Conservation (phyloP, 441 rosid genomes). For the Hura crepitans region DNA sequence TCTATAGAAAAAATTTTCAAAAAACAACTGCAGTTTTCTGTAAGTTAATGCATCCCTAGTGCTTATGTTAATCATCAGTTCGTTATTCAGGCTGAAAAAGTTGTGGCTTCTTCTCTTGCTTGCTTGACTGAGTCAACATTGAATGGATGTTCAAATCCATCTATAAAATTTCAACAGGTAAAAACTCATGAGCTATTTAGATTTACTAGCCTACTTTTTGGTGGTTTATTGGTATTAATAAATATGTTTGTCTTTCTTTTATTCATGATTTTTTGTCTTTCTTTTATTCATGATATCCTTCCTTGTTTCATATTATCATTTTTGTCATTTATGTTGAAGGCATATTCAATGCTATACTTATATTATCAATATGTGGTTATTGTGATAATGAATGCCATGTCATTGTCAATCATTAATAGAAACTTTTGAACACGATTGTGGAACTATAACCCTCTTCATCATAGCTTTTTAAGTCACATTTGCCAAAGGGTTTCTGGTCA, state of each 20-base stretch:
- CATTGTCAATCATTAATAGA: background rate
- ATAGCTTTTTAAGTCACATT: background rate
- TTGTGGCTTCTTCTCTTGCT: conserved; percentile 79
- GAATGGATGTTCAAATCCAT: conserved; percentile 35
- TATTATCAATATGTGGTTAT: background rate
- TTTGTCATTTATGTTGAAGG: background rate
- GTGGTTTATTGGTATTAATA: background rate
- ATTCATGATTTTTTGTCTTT: background rate
- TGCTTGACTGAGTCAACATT: conserved; percentile 53
- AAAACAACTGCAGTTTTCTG: too few species aligned
- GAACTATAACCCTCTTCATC: conserved; percentile 4
- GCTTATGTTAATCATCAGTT: background rate
- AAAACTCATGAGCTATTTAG: conserved; percentile 21
- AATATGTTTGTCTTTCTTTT: background rate
- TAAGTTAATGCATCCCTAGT: too few species aligned
- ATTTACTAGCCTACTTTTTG: background rate
- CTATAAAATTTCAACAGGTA: conserved; percentile 72
- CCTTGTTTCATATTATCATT: conserved; percentile 9
- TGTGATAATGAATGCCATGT: conserved; percentile 5
- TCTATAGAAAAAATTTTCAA: too few species aligned
- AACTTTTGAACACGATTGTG: background rate
- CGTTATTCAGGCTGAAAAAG: conserved; percentile 79
- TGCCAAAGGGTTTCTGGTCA: background rate
- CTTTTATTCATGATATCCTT: background rate
- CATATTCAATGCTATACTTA: background rate